Evolutionary conservation across 257 asterid genomes (phyloP).

Genomic region (Cruciata laevipes): DNA sequence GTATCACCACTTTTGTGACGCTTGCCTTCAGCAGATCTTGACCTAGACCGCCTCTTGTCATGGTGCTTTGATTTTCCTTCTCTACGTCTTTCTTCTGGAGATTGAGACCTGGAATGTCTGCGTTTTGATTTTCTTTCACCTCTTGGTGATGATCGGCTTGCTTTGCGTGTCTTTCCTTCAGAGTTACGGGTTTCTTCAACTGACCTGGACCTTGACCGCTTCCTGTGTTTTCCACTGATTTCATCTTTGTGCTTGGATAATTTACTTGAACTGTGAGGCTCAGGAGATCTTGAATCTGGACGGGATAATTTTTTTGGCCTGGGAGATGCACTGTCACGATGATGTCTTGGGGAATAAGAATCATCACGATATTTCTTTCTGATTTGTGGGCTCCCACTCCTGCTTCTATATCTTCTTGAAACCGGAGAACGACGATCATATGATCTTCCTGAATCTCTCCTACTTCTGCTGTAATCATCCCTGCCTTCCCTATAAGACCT

Average conservation of each 20-base stretch:
- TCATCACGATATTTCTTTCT: conserved; percentile 58
- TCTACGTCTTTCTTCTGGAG: conserved; percentile 53
- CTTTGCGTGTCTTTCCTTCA: conserved; percentile 31
- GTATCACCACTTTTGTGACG: conserved; percentile 25
- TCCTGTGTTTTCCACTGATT: conserved; percentile 51
- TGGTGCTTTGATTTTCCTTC: conserved; percentile 49
- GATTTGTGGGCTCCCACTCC: conserved; percentile 60
- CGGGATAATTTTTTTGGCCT: conserved; percentile 51
- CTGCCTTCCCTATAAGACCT: conserved; percentile 62
- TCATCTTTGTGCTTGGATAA: conserved; percentile 55
- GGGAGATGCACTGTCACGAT: conserved; percentile 42
- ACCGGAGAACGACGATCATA: conserved; percentile 44
- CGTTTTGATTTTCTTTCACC: conserved; percentile 55
- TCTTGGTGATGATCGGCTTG: conserved; percentile 59
- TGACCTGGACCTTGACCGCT: conserved; percentile 68
- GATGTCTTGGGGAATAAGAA: conserved; percentile 52
- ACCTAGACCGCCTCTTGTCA: conserved; percentile 41
- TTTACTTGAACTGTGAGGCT: conserved; percentile 47
- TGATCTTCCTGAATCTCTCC: conserved; percentile 49
- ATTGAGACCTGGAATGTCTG: conserved; percentile 51
- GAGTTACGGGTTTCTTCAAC: conserved; percentile 51
- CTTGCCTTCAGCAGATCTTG: conserved; percentile 26
- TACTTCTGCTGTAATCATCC: conserved; percentile 49
- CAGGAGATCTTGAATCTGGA: conserved; percentile 63
- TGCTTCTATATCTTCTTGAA: conserved; percentile 72